These are phyloP conservation scores for Tirmania nivea DNA, from an alignment of 495 filamentous ascomycete genomes.

Conservation along the genomic window DNA sequence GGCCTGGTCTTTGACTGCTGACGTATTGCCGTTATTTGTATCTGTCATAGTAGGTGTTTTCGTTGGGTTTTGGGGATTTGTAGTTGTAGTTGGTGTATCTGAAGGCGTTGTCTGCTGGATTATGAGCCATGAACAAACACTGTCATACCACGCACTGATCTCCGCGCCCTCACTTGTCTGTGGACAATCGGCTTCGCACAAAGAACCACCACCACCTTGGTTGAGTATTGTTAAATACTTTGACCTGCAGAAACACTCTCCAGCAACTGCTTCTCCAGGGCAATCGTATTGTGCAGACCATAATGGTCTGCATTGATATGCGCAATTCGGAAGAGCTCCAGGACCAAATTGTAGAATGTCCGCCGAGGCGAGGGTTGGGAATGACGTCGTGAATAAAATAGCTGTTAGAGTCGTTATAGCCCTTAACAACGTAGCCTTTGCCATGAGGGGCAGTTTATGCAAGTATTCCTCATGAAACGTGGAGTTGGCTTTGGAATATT, in stretches of 20 bases:
- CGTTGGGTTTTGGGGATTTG: neutral
- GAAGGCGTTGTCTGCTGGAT: neutral
- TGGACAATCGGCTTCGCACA: conserved; percentile 8
- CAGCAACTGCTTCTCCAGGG: neutral
- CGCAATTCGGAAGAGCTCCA: conserved; percentile 10
- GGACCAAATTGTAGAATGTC: neutral
- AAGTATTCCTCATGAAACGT: no score
- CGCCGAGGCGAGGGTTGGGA: neutral
- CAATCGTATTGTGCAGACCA: conserved; percentile 14
- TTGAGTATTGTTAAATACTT: conserved; percentile 1
- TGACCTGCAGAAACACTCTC: conserved; percentile 10
- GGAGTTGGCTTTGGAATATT: no score
- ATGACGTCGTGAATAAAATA: neutral
- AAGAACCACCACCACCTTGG: conserved; percentile 1
- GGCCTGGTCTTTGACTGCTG: neutral
- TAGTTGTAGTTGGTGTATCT: neutral
- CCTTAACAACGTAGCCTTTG: no score
- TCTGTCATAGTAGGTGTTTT: neutral
- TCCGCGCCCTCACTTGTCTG: neutral
- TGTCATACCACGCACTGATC: conserved; percentile 8
- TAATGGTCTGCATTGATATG: conserved; percentile 9
- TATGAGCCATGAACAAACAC: conserved; percentile 2
- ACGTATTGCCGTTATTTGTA: neutral
- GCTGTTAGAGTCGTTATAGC: no score
- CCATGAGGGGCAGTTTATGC: no score